Evolutionary conservation across 1,284 basidiomycete genomes (phyloP), one percentile per base, ranked within the genome.

Genomic region (Fomitiporia mediterranea): DNA sequence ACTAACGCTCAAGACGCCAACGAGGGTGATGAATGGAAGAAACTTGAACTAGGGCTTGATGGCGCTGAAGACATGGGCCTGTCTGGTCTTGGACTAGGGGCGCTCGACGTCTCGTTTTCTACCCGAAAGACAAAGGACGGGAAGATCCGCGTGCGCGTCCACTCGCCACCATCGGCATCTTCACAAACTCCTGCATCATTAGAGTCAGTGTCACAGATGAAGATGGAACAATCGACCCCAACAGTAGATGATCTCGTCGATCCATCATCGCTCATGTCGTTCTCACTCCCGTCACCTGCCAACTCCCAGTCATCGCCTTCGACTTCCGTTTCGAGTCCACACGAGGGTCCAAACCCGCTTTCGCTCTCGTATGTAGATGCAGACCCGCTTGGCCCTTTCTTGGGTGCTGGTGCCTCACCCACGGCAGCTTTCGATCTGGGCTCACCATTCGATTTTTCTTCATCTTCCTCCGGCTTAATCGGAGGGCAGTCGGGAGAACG

Each of bases 81-180:
- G 47, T 76, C 76, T 50, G 73, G 74, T 35, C 73, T 79, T 34
- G 78, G 72, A 49, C 72, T 86, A 46, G 77, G 77, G 56, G 81
- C 77, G 46, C 71, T 89, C 53, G 81, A 86, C 62, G 83, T 90
- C 65, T 85, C 84, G 42, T 87, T 89, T 64, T 85, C 87, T 60
- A 72, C 84, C 38, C 75, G 74, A 35, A 72, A 82, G 37, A 74
- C 77, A 44, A 78, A 84, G 61, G 79, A 85, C 64, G 83, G 86
- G 57, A 85, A 81, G 70, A 84, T 88, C 62, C 83, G 83, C 57
- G 85, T 89, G 40, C 77, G 82, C 60, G 86, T 89, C 61, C 83
- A 88, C 66, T 72, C 74, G 17, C 46, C 53, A 15, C 78, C 83
- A 30, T 73, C 80, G 13, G 71, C 78, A 17, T 51, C 63, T 28